phyloP scores from a whole-genome alignment of 257 asterid species.

The Solanum gracilifrons region DNA sequence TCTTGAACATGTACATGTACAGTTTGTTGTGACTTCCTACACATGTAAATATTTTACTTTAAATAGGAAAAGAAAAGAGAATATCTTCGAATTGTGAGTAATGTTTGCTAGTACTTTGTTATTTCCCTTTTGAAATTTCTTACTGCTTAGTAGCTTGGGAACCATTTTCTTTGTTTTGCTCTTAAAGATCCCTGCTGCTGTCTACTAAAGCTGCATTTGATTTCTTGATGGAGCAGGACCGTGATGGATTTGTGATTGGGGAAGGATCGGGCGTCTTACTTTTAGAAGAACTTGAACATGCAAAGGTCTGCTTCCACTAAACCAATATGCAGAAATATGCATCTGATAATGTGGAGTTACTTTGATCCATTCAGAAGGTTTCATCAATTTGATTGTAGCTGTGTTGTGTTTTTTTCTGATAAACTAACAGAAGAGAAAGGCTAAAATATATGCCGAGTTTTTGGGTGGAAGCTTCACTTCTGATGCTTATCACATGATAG shows the following conservation, averaged over 20 bases:
- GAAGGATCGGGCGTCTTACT: constrained; percentile 95
- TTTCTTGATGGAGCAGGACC: constrained; percentile 34
- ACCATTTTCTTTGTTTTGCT: not conserved
- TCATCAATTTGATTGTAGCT: not conserved
- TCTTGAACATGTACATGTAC: not conserved
- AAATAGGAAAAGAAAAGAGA: not conserved
- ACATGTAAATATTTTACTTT: not conserved
- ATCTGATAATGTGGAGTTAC: not conserved
- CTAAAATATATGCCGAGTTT: constrained; percentile 83
- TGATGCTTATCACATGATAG: constrained; percentile 97
- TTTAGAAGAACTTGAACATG: constrained; percentile 91
- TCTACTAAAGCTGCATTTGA: not conserved
- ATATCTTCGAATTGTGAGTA: not conserved
- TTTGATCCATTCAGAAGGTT: not conserved
- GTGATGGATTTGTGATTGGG: constrained; percentile 97
- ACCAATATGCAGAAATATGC: not conserved
- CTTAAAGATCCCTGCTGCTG: not conserved
- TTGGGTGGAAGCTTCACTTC: constrained; percentile 94
- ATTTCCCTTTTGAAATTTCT: not conserved
- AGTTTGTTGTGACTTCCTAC: not conserved
- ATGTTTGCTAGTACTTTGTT: not conserved
- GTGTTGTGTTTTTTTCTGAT: not conserved
- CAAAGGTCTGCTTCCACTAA: constrained; percentile 34
- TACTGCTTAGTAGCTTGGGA: not conserved
- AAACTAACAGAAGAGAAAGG: constrained; percentile 62